A percentile compares a stretch with the other conserved stretches of the same genome.
These are phyloP conservation scores for Odontarrhena argentea DNA, from an alignment of 345 rosid genomes.

Conservation along the genomic window DNA sequence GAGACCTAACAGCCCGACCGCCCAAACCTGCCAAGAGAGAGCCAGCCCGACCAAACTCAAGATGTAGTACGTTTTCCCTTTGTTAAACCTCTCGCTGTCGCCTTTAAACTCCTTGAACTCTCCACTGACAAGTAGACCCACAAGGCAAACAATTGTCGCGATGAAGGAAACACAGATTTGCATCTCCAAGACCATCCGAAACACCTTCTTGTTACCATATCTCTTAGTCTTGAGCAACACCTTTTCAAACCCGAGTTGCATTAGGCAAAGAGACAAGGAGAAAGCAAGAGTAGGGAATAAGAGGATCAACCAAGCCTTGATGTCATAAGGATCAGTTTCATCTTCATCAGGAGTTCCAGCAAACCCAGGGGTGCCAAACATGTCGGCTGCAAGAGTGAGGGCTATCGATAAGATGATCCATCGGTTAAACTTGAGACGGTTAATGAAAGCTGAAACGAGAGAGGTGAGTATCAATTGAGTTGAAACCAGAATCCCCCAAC, in stretches of 20 bases:
- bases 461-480: constrained; percentile 53
- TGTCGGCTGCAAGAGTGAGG: constrained; percentile 30
- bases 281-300: constrained; percentile 39
- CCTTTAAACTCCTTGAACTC: constrained; percentile 39
- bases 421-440: constrained; percentile 49
- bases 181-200: constrained; percentile 42
- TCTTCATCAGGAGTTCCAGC: constrained; percentile 36
- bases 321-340: constrained; percentile 27
- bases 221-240: constrained; percentile 34
- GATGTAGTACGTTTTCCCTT: constrained; percentile 35
- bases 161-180: constrained; percentile 38
- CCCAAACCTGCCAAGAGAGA: constrained; percentile 43
- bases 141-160: constrained; percentile 29
- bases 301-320: constrained; percentile 39
- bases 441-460: constrained; percentile 51
- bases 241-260: constrained; percentile 38
- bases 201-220: constrained; percentile 36
- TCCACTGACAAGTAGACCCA: constrained; percentile 37
- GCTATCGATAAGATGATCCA: constrained; percentile 49
- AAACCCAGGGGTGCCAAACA: constrained; percentile 31
- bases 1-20: constrained; percentile 35
- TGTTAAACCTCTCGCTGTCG: constrained; percentile 36
- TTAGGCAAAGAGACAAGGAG: constrained; percentile 38
- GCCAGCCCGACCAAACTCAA: constrained; percentile 33
- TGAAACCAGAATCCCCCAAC: constrained; percentile 46